phyloP scores from a whole-genome alignment of 1,284 basidiomycete genomes.

The Ceratobasidium sp. region DNA sequence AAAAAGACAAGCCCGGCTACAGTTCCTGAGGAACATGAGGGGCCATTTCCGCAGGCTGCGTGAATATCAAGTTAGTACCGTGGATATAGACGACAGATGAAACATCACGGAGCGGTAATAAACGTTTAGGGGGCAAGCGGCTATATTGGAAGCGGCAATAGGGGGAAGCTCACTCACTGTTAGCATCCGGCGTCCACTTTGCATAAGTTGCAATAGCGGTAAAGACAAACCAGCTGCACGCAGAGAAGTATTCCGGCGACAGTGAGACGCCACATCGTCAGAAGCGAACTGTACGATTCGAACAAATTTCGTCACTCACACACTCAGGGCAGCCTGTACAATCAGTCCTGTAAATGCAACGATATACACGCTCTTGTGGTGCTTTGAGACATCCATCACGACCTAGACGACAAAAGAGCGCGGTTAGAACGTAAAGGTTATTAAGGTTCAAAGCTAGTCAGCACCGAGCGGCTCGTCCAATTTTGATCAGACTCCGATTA shows the following conservation, averaged over 20 bases:
- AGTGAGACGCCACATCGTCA: background rate
- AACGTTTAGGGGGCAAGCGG: conserved; percentile 4
- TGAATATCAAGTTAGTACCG: background rate
- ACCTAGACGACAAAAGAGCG: conserved; percentile 54
- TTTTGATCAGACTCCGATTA: background rate
- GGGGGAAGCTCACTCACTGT: conserved; percentile 59
- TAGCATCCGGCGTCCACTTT: conserved; percentile 80
- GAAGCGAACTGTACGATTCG: background rate
- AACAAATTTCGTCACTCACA: conserved; percentile 62
- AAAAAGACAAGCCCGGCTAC: conserved; percentile 80
- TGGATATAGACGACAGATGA: background rate
- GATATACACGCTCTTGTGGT: conserved; percentile 82
- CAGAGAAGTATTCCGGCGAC: background rate
- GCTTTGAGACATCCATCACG: conserved; percentile 84
- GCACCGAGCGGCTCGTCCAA: background rate
- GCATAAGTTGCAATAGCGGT: conserved; percentile 77
- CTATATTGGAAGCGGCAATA: background rate
- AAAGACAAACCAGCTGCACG: conserved; percentile 72
- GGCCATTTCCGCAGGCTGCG: conserved; percentile 57
- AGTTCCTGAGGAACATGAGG: conserved; percentile 63
- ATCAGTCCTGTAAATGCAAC: conserved; percentile 78
- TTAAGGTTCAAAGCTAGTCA: background rate
- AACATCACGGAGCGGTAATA: conserved; percentile 18
- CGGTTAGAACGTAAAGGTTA: conserved; percentile 17
- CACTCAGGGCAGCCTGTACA: conserved; percentile 74